Evolutionary conservation across 83 land plant genomes (phyloP), one percentile per base, ranked within the genome.

Genomic region (Diphasiastrum complanatum): DNA sequence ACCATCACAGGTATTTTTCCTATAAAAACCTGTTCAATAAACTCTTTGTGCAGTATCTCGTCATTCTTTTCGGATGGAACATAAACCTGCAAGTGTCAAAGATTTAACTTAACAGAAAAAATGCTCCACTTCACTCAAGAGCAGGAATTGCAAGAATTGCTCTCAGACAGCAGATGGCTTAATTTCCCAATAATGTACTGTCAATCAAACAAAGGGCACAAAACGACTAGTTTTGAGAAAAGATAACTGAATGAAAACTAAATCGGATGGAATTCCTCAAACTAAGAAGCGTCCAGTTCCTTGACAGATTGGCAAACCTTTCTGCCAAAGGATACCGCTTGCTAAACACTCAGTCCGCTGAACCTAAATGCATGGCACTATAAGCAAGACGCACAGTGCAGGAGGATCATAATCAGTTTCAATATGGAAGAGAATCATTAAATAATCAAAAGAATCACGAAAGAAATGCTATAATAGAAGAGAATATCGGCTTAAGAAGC

Each of bases 1-100:
- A 41, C 45, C 45, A 41, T 41, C n/a, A 41, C n/a, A 41, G 45
- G 45, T 41, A 41, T 41, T 18, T 41, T 18, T 18, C 45, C 45
- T 14, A 41, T 14, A 14, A 41, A 41, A 14, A 41, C n/a, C 12
- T 41, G 12, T 41, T 41, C n/a, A 18, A 41, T 14, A 41, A 14
- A 18, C n/a, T n/a, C n/a, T n/a, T n/a, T n/a, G n/a, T n/a, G n/a
- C n/a, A n/a, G n/a, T n/a, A n/a, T n/a, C n/a, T n/a, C n/a, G n/a
- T n/a, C n/a, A n/a, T n/a, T n/a, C n/a, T n/a, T n/a, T n/a, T n/a
- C n/a, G n/a, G n/a, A 14, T 41, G n/a, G n/a, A n/a, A n/a, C n/a
- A n/a, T n/a, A n/a, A n/a, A n/a, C n/a, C n/a, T n/a, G n/a, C n/a
- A n/a, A 41, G 12, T 41, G 0, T 41, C 45, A 14, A 41, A 18